Evolutionary conservation across 371 early-diverging fungal species (phyloP).

Genomic region (Nematocida homosporus): DNA sequence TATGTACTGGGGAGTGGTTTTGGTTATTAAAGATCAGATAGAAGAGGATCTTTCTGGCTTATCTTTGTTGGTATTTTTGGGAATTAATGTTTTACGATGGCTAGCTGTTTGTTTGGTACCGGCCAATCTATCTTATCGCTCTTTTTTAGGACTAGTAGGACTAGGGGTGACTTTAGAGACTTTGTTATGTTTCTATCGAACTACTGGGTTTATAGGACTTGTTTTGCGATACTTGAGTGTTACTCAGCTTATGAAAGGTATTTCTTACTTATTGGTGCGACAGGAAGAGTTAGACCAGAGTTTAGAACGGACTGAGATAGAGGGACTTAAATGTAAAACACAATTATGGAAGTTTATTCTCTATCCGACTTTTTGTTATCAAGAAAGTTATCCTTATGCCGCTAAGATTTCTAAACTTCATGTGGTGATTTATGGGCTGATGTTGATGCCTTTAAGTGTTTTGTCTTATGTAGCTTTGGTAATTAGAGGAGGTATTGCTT

Average conservation of each 20-base stretch:
- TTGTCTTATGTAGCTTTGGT: background rate
- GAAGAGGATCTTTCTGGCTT: background rate
- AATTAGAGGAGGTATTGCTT: background rate
- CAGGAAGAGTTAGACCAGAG: slow-evolving; percentile 9
- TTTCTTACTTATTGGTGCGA: slow-evolving; percentile 30
- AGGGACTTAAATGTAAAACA: slow-evolving; percentile 3
- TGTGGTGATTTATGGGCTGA: slow-evolving; percentile 11
- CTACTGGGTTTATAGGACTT: slow-evolving; percentile 31
- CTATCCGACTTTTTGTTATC: slow-evolving; percentile 50
- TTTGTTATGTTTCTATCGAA: background rate
- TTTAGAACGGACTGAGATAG: slow-evolving; percentile 14
- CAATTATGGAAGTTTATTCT: slow-evolving; percentile 2
- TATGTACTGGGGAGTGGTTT: background rate
- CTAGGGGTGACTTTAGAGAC: background rate
- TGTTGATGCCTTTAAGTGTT: slow-evolving; percentile 17
- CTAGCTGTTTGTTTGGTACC: background rate
- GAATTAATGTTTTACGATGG: slow-evolving; percentile 28
- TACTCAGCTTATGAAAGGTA: slow-evolving; percentile 38
- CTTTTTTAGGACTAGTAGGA: background rate
- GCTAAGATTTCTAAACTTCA: background rate
- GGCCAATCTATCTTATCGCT: background rate
- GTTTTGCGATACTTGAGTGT: slow-evolving; percentile 17
- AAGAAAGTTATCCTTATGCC: slow-evolving; percentile 14
- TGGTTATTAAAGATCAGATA: background rate
- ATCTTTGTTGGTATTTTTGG: background rate